Evolutionary conservation across 2,329 filamentous ascomycete genomes (phyloP).

Genomic region (Xylariaceae sp.): DNA sequence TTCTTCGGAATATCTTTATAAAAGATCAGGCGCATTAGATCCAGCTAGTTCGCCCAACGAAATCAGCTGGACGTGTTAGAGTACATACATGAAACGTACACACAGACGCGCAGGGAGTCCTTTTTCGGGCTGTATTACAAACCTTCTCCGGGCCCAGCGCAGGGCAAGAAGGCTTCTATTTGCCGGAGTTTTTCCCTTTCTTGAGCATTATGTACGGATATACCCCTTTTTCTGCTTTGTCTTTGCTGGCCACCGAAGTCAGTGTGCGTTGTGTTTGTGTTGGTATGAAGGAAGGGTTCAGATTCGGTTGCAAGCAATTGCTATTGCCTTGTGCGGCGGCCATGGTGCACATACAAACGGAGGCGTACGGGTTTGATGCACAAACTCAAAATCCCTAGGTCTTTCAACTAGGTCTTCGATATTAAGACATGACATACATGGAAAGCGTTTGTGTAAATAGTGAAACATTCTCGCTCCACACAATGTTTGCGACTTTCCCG

Average conservation of each 20-base stretch:
- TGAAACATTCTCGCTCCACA: background rate
- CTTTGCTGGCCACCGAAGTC: background rate
- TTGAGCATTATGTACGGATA: constrained; percentile 9
- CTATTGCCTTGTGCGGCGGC: no score
- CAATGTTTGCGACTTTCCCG: background rate
- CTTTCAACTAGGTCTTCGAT: background rate
- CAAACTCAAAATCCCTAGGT: no score
- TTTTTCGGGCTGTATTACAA: constrained; percentile 1
- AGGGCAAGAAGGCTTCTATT: background rate
- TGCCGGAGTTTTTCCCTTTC: background rate
- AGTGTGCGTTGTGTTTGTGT: background rate
- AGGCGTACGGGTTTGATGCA: background rate
- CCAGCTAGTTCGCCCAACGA: background rate
- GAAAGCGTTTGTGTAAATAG: background rate
- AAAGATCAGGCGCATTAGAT: background rate
- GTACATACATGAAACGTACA: background rate
- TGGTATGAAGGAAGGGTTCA: background rate
- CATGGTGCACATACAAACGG: background rate
- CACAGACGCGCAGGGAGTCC: background rate
- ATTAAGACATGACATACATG: background rate
- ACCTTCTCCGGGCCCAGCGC: background rate
- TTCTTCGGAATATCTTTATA: no score
- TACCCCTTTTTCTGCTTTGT: constrained; percentile 18
- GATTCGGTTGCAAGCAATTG: background rate
- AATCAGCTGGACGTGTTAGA: background rate